A percentile compares a stretch with the other conserved stretches of the same genome.
Evolutionary conservation across 441 rosid genomes (phyloP).

Genomic region (Corymbia citriodora): DNA sequence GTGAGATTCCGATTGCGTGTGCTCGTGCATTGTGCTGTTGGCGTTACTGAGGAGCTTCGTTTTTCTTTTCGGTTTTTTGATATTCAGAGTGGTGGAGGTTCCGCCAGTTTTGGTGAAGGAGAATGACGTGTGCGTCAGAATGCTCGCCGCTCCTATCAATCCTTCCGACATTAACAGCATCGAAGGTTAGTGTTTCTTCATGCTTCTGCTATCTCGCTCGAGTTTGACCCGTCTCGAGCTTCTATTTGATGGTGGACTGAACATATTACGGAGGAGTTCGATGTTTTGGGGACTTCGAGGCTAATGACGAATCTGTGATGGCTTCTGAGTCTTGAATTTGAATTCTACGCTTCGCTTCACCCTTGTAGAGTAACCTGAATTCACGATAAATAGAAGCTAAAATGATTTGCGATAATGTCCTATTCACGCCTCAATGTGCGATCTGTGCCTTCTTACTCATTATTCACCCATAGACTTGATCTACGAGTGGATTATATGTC

Average conservation of each 20-base stretch:
- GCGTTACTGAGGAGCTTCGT: background rate
- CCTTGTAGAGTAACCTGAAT: background rate
- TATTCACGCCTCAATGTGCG: background rate
- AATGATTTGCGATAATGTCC: background rate
- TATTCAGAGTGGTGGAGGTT: constrained; percentile 46
- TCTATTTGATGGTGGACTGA: background rate
- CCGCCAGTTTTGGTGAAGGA: constrained; percentile 77
- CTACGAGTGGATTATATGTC: background rate
- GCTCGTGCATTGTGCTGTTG: background rate
- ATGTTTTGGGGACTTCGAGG: background rate
- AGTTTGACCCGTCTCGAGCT: background rate
- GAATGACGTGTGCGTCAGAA: constrained; percentile 73
- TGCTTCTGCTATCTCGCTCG: background rate
- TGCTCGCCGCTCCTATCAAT: constrained; percentile 91
- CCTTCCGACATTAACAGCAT: constrained; percentile 95
- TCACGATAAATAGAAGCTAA: background rate
- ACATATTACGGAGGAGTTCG: background rate
- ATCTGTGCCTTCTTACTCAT: background rate
- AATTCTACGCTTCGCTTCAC: background rate
- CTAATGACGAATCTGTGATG: background rate
- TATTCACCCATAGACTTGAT: background rate
- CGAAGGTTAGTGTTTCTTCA: constrained; percentile 46
- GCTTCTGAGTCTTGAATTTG: background rate
- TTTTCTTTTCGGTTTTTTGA: background rate
- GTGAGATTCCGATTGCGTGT: background rate